Evolutionary conservation across 805 yeast species (phyloP), one percentile per base, ranked within the genome.

Genomic region (Sugiyamaella marilandica): DNA sequence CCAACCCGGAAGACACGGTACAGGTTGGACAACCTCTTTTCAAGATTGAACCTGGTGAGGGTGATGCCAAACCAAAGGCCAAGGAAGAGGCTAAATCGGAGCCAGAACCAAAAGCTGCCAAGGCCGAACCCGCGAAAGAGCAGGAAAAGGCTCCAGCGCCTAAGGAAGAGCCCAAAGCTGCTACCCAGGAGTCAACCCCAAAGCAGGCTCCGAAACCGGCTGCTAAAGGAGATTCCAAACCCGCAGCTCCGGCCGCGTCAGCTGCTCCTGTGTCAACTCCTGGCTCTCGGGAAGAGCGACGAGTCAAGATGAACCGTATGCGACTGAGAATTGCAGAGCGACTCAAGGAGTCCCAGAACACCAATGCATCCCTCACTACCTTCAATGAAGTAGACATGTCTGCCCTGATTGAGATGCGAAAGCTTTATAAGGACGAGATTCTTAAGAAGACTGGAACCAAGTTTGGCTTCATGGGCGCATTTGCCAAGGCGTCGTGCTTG

Each of bases 221-320:
- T 50, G 65, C 69, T 62, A 63, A 68, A 57, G 67, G 62, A 33
- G 64, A 65, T 34, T 56, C 73, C 48, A 36, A 43, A 48, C 47
- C 68, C 39, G 63, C 60, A 47, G 59, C 72, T 34, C 62, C 70
- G 16, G 69, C 74, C 47, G 63, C 69, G 57, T 62, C 65, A 32
- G 59, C 72, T 41, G 34, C 62, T 71, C 50, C 65, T 67, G 51
- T 63, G 73, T 24, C 49, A 43, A 61, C 70, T 44, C 71, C 79
- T 34, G 88, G 87, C 67, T 79, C 94, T 54, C 87, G 99, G 77
- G 73, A 75, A 57, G 98, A 94, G 76, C 86, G 84, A 69, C 82
- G 90, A 70, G 95, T 94, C 59, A 92, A 92, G 80, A 92, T 92
- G 98, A 94, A 91, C 84, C 87, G 99, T 79, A 94, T 92, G 98